Percentiles rank a stretch among this genome's conserved stretches.
Evolutionary conservation across 768 basidiomycete genomes (phyloP).

Genomic region (Daedaleopsis nitida): DNA sequence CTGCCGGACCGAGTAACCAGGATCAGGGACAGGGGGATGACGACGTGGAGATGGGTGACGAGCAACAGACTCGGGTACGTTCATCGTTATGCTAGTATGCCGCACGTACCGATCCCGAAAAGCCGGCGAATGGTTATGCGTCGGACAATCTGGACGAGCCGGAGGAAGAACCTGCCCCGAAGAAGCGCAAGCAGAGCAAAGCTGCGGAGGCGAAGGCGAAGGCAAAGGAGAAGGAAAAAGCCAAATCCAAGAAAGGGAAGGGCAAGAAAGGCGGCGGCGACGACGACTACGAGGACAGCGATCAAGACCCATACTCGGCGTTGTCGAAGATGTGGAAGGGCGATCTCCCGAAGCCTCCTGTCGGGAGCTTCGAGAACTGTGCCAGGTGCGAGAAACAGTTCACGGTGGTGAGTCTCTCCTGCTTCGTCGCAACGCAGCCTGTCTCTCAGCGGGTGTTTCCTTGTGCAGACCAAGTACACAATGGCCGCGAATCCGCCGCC

Average conservation of each 20-base stretch:
- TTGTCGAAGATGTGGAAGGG: slow-evolving; percentile 50
- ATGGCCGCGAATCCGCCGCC: slow-evolving; percentile 67
- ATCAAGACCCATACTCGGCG: slow-evolving; percentile 71
- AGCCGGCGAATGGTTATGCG: slow-evolving; percentile 47
- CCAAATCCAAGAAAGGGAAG: slow-evolving; percentile 22
- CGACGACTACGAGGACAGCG: slow-evolving; percentile 44
- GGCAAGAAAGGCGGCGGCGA: slow-evolving; percentile 42
- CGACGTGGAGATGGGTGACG: slow-evolving; percentile 19
- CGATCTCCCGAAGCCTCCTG: slow-evolving; percentile 53
- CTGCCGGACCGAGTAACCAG: slow-evolving; percentile 36
- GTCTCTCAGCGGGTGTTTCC: background rate
- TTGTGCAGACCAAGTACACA: slow-evolving; percentile 82
- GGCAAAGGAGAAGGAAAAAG: slow-evolving; percentile 41
- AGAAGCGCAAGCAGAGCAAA: slow-evolving; percentile 60
- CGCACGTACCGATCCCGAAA: background rate
- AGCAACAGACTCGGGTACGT: slow-evolving; percentile 6
- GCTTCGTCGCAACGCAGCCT: background rate
- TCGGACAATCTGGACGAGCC: slow-evolving; percentile 79
- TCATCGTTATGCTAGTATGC: background rate
- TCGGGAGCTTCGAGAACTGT: slow-evolving; percentile 82
- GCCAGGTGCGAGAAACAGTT: slow-evolving; percentile 83
- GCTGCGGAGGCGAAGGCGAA: slow-evolving; percentile 42
- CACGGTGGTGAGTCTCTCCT: slow-evolving; percentile 67
- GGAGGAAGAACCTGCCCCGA: slow-evolving; percentile 44
- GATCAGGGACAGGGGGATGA: slow-evolving; percentile 38